Evolutionary conservation across 495 filamentous ascomycete genomes (phyloP).

Genomic region (Talaromyces nanjingensis): DNA sequence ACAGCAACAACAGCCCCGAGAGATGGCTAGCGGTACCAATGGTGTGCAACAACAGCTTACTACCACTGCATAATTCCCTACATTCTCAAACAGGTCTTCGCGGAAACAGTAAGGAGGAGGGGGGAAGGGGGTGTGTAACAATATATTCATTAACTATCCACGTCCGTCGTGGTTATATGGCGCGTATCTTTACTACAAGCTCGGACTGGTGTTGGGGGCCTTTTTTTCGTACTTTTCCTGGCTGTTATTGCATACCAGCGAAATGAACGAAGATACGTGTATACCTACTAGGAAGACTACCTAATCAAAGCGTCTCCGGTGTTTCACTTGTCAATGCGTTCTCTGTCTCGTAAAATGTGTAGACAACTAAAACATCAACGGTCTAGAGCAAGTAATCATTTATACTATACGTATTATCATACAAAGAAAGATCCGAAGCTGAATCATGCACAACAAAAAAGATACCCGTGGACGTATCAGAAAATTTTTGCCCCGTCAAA

Average conservation of each 20-base stretch:
- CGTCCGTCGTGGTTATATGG: too few relatives aligned
- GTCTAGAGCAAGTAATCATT: neutral
- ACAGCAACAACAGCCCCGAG: neutral
- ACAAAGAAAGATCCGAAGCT: neutral
- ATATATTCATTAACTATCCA: too few relatives aligned
- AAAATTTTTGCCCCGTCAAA: neutral
- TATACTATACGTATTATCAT: constrained; percentile 6
- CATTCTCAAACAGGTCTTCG: too few relatives aligned
- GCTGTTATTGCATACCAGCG: too few relatives aligned
- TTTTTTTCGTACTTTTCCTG: too few relatives aligned
- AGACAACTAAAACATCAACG: too few relatives aligned
- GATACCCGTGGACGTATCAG: neutral
- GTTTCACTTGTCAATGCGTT: too few relatives aligned
- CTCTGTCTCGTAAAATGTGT: too few relatives aligned
- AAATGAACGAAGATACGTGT: neutral
- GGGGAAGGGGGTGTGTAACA: too few relatives aligned
- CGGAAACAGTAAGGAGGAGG: too few relatives aligned
- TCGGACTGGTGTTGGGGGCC: too few relatives aligned
- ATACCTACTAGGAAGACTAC: neutral
- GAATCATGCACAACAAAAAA: neutral
- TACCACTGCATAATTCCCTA: neutral
- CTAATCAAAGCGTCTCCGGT: neutral
- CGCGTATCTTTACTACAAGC: too few relatives aligned
- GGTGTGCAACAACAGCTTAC: neutral
- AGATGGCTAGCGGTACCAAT: neutral